phyloP scores from a whole-genome alignment of 2,329 filamentous ascomycete species.

The Neurospora sp. region DNA sequence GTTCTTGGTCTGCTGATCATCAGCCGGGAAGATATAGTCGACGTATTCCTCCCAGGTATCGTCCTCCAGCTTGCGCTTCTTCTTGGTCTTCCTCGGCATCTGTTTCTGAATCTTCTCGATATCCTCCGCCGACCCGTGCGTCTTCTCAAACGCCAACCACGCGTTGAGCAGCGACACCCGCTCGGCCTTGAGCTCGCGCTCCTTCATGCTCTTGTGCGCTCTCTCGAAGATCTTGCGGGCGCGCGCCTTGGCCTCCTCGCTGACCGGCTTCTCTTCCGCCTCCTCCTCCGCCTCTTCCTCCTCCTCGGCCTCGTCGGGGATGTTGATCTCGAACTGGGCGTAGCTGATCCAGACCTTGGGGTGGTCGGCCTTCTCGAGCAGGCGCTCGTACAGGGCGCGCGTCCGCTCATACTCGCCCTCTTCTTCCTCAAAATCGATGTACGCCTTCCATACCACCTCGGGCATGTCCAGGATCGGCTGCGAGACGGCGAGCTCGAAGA shows the following conservation, averaged over 20 bases:
- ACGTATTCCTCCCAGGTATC: constrained; percentile 93
- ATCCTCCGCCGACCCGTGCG: constrained; percentile 67
- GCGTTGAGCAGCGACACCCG: constrained; percentile 84
- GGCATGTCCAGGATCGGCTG: constrained; percentile 91
- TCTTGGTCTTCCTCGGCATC: constrained; percentile 91
- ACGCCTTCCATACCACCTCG: constrained; percentile 93
- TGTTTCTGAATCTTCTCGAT: constrained; percentile 78
- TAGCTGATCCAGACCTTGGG: constrained; percentile 99
- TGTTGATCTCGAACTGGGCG: constrained; percentile 95
- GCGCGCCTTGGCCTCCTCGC: constrained; percentile 72
- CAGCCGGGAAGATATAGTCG: constrained; percentile 94
- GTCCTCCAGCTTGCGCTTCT: constrained; percentile 82
- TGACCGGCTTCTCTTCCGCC: constrained; percentile 56
- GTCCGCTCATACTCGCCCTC: constrained; percentile 84
- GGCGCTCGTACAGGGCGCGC: constrained; percentile 74
- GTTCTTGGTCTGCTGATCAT: constrained; percentile 78
- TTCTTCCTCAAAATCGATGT: constrained; percentile 97
- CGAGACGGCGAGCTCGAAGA: constrained; percentile 81
- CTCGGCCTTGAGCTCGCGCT: constrained; percentile 86
- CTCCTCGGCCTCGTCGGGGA: constrained; percentile 56
- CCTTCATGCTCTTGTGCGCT: constrained; percentile 78
- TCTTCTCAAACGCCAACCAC: constrained; percentile 86
- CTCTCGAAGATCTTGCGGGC: constrained; percentile 78
- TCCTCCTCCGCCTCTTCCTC: constrained; percentile 47
- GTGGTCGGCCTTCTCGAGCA: constrained; percentile 91